Evolutionary conservation across 1,284 basidiomycete species (phyloP).

Genomic region (Melampsora americana): DNA sequence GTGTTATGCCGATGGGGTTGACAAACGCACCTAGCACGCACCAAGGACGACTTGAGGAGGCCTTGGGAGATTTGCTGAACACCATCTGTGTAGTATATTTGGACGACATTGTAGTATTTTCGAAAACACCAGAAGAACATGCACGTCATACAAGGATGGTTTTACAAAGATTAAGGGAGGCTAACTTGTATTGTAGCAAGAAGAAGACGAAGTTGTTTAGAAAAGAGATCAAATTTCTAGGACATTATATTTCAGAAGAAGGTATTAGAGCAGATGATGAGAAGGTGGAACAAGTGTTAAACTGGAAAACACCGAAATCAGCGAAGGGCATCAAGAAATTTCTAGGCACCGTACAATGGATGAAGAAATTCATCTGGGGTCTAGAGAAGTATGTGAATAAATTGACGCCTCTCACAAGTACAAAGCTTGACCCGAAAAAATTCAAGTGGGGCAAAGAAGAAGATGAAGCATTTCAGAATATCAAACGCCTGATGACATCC

Average conservation of each 20-base stretch:
- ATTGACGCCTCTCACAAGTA: neutral
- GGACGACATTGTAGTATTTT: constrained; percentile 59
- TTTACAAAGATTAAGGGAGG: neutral
- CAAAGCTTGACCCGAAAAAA: neutral
- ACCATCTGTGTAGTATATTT: constrained; percentile 57
- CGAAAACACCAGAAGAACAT: constrained; percentile 55
- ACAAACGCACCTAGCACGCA: constrained; percentile 56
- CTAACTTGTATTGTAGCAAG: constrained; percentile 15
- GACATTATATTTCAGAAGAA: constrained; percentile 53
- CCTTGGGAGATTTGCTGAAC: constrained; percentile 51
- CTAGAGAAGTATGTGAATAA: neutral
- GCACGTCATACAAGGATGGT: no score
- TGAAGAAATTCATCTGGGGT: constrained; percentile 10
- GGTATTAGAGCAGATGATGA: constrained; percentile 54
- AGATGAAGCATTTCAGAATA: constrained; percentile 50
- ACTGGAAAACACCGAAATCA: constrained; percentile 54
- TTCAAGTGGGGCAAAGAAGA: constrained; percentile 22
- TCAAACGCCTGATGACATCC: constrained; percentile 53
- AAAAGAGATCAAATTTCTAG: constrained; percentile 53
- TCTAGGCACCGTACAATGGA: neutral
- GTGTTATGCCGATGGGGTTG: constrained; percentile 57
- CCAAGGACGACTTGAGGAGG: constrained; percentile 45
- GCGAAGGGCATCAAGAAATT: constrained; percentile 2
- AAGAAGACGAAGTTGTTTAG: constrained; percentile 49
- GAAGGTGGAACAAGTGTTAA: constrained; percentile 53